These are phyloP conservation scores for Groenewaldozyma tartarivorans DNA, from an alignment of 805 yeast genomes.

Conservation along the genomic window DNA sequence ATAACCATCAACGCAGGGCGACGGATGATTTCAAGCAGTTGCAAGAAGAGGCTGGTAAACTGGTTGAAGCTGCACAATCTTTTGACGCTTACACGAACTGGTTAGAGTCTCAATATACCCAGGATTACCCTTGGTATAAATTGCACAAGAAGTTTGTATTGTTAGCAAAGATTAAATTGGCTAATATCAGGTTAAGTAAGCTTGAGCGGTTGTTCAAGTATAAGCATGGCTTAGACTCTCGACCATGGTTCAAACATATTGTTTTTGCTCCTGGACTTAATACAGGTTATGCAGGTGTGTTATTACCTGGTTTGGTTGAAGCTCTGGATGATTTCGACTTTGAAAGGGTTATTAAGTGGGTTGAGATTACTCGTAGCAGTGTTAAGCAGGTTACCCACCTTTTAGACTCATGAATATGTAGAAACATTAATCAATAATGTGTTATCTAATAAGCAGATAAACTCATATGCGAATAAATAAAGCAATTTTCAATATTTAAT, in stretches of 20 bases:
- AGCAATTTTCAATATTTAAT: neutral
- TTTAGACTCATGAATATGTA: slow-evolving; percentile 1
- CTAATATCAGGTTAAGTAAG: slow-evolving; percentile 33
- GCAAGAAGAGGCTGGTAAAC: slow-evolving; percentile 14
- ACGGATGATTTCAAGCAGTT: slow-evolving; percentile 14
- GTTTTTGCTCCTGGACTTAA: slow-evolving; percentile 51
- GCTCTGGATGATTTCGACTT: slow-evolving; percentile 40
- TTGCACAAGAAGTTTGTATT: slow-evolving; percentile 17
- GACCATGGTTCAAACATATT: slow-evolving; percentile 51
- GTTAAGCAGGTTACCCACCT: slow-evolving; percentile 8
- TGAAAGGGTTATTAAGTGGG: slow-evolving; percentile 32
- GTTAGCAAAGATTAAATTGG: slow-evolving; percentile 17
- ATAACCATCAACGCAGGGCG: slow-evolving; percentile 1
- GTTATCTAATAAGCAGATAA: neutral
- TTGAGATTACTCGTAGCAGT: slow-evolving; percentile 23
- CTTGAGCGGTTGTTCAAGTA: slow-evolving; percentile 40
- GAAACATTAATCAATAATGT: neutral
- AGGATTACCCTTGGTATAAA: slow-evolving; percentile 76
- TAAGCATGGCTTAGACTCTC: slow-evolving; percentile 38
- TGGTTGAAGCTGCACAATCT: slow-evolving; percentile 25
- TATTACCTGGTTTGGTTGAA: slow-evolving; percentile 47
- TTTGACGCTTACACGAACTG: slow-evolving; percentile 42
- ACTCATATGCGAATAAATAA: neutral
- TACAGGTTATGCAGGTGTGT: slow-evolving; percentile 53
- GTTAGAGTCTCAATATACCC: slow-evolving; percentile 41